These are phyloP conservation scores for Chimonanthus salicifolius DNA, from an alignment of 164 flowering plant species.

Conservation along the genomic window DNA sequence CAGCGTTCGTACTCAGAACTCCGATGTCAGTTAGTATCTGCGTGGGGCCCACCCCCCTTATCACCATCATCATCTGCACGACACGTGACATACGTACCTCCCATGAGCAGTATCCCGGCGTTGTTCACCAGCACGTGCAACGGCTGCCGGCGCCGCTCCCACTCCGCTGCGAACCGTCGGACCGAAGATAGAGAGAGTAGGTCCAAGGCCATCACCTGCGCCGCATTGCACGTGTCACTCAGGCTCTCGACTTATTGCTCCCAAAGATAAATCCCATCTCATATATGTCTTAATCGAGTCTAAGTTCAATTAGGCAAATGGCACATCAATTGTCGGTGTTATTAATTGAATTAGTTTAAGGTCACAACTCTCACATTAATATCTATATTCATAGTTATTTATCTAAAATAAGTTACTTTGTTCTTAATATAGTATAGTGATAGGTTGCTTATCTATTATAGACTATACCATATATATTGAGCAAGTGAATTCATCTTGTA, in stretches of 20 bases:
- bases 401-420: no score
- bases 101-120: conserved; percentile 26
- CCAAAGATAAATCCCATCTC: not conserved
- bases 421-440: no score
- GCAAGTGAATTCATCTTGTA: no score
- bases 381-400: no score
- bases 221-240: not conserved
- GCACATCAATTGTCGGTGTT: no score
- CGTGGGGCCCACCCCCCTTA: not conserved
- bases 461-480: no score
- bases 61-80: not conserved
- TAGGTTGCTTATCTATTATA: no score
- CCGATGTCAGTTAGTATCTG: no score
- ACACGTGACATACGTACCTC: conserved; percentile 15
- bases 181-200: conserved; percentile 31
- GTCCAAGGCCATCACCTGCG: conserved; percentile 33
- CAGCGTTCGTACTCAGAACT: no score
- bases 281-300: not conserved
- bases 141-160: conserved; percentile 22
- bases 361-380: no score
- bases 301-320: no score
- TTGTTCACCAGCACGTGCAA: conserved; percentile 34
- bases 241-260: not conserved
- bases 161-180: conserved; percentile 18
- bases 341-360: no score